These are phyloP conservation scores for Bipolaris oryzae DNA, from an alignment of 2,329 filamentous ascomycete species.

Conservation along the genomic window DNA sequence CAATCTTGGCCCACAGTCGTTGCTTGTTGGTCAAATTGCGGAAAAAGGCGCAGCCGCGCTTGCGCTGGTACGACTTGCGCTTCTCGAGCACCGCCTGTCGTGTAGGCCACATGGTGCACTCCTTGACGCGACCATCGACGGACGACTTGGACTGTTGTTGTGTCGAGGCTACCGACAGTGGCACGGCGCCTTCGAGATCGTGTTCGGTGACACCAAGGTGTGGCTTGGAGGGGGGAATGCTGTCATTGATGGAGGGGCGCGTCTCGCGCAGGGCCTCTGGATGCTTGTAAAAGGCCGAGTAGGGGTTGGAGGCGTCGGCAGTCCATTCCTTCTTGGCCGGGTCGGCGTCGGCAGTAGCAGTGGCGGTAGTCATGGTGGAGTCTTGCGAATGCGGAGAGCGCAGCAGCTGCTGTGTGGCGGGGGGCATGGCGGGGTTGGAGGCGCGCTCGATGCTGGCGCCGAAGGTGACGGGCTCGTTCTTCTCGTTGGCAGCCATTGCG, in stretches of 20 bases:
- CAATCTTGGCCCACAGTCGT: slow-evolving; percentile 53
- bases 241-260: slow-evolving; percentile 49
- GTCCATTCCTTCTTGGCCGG: slow-evolving; percentile 36
- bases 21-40: slow-evolving; percentile 51
- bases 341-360: slow-evolving; percentile 35
- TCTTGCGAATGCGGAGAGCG: slow-evolving; percentile 44
- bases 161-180: slow-evolving; percentile 48
- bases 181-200: slow-evolving; percentile 49
- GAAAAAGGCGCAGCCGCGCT: slow-evolving; percentile 51
- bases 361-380: slow-evolving; percentile 41
- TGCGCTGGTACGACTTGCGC: slow-evolving; percentile 48
- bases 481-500: slow-evolving; percentile 40
- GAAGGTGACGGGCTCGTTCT: slow-evolving; percentile 49
- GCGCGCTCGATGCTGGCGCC: slow-evolving; percentile 50
- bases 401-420: slow-evolving; percentile 25
- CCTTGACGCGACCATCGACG: slow-evolving; percentile 52
- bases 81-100: slow-evolving; percentile 55
- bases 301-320: slow-evolving; percentile 48
- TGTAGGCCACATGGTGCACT: slow-evolving; percentile 60
- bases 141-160: slow-evolving; percentile 48
- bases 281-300: slow-evolving; percentile 57
- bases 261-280: slow-evolving; percentile 54
- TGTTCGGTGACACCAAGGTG: slow-evolving; percentile 47
- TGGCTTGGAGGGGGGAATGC: slow-evolving; percentile 36
- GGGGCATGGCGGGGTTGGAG: slow-evolving; percentile 20